These are phyloP conservation scores for Coemansia sp. DNA, from an alignment of 192 early-diverging fungal species.

Conservation along the genomic window DNA sequence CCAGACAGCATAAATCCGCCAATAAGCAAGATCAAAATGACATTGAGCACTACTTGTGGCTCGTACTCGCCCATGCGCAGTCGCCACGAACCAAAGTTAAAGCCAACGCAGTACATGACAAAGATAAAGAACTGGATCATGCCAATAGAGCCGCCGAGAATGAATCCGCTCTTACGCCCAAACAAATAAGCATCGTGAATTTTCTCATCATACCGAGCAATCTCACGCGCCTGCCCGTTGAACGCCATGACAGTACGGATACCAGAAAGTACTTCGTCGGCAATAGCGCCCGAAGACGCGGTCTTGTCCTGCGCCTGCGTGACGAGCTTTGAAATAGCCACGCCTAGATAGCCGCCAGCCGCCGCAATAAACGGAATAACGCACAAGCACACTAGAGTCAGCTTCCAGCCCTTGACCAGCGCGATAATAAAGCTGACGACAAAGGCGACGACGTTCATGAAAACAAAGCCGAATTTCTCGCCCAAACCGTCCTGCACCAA, in stretches of 20 bases:
- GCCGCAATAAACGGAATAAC: constrained; percentile 71
- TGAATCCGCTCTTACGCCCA: constrained; percentile 63
- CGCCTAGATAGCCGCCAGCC: constrained; percentile 52
- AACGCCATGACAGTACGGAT: constrained; percentile 87
- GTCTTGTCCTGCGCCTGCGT: constrained; percentile 65
- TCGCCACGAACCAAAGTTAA: constrained; percentile 63
- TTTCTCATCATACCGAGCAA: constrained; percentile 61
- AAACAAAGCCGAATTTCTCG: constrained; percentile 76
- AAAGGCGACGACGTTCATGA: constrained; percentile 67
- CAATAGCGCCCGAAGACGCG: constrained; percentile 79
- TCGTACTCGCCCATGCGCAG: constrained; percentile 52
- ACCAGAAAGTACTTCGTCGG: constrained; percentile 76
- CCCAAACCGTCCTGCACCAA: constrained; percentile 85
- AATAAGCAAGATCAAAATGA: constrained; percentile 84
- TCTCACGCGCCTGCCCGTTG: constrained; percentile 71
- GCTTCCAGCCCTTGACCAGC: constrained; percentile 77
- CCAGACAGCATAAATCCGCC: constrained; percentile 72
- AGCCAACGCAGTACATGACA: constrained; percentile 64
- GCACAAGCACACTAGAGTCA: constrained; percentile 77
- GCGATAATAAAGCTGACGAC: constrained; percentile 75
- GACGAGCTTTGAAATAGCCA: constrained; percentile 47
- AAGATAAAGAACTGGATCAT: constrained; percentile 74
- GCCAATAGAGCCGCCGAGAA: constrained; percentile 68
- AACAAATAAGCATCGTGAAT: constrained; percentile 64
- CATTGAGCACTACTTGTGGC: constrained; percentile 64